Conservation (phyloP, 2,329 filamentous ascomycete species). For the Cytospora piceae region DNA sequence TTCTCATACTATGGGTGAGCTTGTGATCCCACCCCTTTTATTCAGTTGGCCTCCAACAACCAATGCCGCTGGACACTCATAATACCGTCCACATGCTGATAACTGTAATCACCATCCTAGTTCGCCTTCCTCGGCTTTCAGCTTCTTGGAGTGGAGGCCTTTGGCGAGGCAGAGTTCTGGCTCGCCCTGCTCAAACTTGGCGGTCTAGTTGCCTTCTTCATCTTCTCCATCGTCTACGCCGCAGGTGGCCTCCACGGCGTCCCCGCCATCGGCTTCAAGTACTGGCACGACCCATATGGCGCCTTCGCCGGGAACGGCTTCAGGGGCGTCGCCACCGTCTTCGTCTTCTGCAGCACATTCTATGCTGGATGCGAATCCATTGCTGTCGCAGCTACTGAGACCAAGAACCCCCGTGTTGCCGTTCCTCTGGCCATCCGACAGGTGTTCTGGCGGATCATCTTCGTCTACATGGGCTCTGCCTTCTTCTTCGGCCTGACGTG, state of each 20-base stretch:
- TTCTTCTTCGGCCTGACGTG: constrained; percentile 78
- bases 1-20: constrained; percentile 71
- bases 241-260: constrained; percentile 66
- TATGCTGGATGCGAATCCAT: constrained; percentile 70
- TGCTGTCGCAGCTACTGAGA: constrained; percentile 66
- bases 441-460: constrained; percentile 64
- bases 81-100: not conserved
- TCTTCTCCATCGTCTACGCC: constrained; percentile 74
- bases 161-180: constrained; percentile 82
- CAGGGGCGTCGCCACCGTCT: constrained; percentile 65
- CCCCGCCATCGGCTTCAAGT: constrained; percentile 68
- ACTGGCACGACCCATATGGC: constrained; percentile 70
- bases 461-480: constrained; percentile 69
- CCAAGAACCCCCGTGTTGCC: constrained; percentile 59
- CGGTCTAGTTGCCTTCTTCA: constrained; percentile 71
- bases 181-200: constrained; percentile 73
- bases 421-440: constrained; percentile 63
- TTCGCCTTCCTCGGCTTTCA: constrained; percentile 68
- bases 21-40: not conserved
- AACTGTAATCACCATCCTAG: constrained; percentile 33
- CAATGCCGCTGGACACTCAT: too few species aligned
- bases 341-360: constrained; percentile 71
- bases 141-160: constrained; percentile 72
- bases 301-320: constrained; percentile 69
- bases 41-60: too few species aligned